Evolutionary conservation across 1,284 basidiomycete species (phyloP), one percentile per base, ranked within the genome.

Genomic region (Moesziomyces aphidis): DNA sequence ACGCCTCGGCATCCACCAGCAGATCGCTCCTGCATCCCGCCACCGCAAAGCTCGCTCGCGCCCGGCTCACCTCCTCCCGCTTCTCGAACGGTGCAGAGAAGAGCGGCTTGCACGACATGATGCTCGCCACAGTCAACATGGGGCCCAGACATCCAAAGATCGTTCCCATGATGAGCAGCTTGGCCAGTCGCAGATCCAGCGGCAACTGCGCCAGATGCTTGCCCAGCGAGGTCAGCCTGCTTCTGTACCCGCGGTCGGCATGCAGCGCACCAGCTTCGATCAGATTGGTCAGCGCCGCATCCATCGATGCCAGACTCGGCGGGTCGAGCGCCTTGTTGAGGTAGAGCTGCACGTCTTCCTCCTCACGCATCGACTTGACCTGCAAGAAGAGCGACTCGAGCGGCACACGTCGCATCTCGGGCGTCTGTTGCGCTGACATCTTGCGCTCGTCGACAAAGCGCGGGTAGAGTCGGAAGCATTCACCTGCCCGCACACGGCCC

Each of bases 391-490:
- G 88, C 47, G 89, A 91, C 83, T 97, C 94, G 36, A 97, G 86
- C 3, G 95, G 93, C 19, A 93, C 91, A n/a, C 95, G 89, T 55
- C 92, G 87, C 62, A 97, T 97, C 85, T 97, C 95, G 2, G 95
- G 95, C 1, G 78, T 72, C 55, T 77, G 90, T 85, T 92, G 94
- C 13, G 88, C 85, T 1, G 86, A 86, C 91, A 95, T 92, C 50
- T 87, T 88, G 62, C 88, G 87, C 78, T 91, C 90, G 77, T 93
- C 92, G 61, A 89, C 89, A 58, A 89, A 85, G 4, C 86, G 88
- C 0, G 92, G 93, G 84, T 92, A 97, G 4, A 97, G 87, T 84
- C 94, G 71, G 67, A 73, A 79, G 55, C 77, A 78, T 44, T 75
- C 76, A 51, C 79, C 80, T 10, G 73, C 67, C 17, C 77, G 66